Conservation (phyloP, 1,284 basidiomycete genomes). For the Mycena citricolor region DNA sequence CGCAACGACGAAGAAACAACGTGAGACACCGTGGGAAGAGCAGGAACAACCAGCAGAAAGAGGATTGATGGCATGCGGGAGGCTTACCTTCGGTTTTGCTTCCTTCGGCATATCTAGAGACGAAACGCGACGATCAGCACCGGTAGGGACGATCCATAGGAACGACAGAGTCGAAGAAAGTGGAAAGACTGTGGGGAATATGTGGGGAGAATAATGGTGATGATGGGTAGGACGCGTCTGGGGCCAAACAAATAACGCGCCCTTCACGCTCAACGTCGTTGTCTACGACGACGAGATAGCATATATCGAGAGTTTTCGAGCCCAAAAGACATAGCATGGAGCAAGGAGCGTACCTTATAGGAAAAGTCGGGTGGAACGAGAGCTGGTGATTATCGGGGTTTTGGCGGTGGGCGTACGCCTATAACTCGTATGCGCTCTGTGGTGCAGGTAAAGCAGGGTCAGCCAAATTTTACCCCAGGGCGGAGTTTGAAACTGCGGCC, state of each 20-base stretch:
- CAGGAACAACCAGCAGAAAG: conserved; percentile 19
- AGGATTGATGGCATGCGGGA: conserved; percentile 17
- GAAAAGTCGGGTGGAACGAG: not conserved
- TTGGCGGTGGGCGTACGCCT: conserved; percentile 13
- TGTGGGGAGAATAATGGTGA: not conserved
- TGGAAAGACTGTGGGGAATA: conserved; percentile 8
- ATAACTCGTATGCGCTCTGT: too few relatives aligned
- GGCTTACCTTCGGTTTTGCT: conserved; percentile 69
- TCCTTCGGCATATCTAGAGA: conserved; percentile 78
- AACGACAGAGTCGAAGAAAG: conserved; percentile 7
- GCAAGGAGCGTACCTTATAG: conserved; percentile 10
- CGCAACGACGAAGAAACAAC: too few relatives aligned
- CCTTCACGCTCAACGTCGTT: conserved; percentile 6
- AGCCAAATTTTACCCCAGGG: too few relatives aligned
- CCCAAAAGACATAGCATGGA: conserved; percentile 7
- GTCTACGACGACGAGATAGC: conserved; percentile 15
- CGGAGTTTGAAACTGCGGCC: too few relatives aligned
- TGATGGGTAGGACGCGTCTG: conserved; percentile 16
- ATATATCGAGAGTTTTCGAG: conserved; percentile 14
- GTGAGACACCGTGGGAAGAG: too few relatives aligned
- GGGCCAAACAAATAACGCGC: conserved; percentile 19
- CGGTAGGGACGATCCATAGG: conserved; percentile 6
- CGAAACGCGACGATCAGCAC: conserved; percentile 20
- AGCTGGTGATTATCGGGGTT: conserved; percentile 13
- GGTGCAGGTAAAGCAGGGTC: too few relatives aligned